Percentiles rank a stretch among this genome's conserved stretches.
These are phyloP conservation scores for Daldinia eschscholtzii DNA, from an alignment of 2,329 filamentous ascomycete genomes.

Conservation along the genomic window DNA sequence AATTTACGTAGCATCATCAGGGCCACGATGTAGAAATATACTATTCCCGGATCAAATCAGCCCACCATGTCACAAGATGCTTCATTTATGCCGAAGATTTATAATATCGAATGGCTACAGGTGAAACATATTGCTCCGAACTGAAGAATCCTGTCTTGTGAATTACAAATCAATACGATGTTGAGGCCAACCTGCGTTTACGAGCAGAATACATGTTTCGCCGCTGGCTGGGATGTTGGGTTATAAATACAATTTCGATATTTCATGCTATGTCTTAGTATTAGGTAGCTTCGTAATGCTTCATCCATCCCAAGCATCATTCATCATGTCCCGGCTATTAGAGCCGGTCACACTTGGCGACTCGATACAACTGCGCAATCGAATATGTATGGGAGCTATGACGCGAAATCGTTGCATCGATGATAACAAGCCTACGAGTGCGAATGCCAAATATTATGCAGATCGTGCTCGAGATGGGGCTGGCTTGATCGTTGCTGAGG, in stretches of 20 bases:
- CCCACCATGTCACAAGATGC: neutral
- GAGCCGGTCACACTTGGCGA: neutral
- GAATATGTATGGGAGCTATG: neutral
- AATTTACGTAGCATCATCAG: no score
- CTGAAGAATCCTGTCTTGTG: neutral
- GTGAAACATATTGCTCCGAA: neutral
- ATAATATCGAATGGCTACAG: neutral
- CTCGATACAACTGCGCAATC: neutral
- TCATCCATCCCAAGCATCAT: neutral
- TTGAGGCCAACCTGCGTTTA: neutral
- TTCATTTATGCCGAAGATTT: neutral
- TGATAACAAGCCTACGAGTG: neutral
- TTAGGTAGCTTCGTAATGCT: no score
- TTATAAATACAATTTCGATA: no score
- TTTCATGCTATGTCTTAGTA: no score
- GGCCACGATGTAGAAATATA: neutral
- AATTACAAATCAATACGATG: neutral
- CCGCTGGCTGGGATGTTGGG: no score
- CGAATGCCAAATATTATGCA: neutral
- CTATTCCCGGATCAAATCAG: neutral
- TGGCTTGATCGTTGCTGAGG: neutral
- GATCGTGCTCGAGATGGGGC: neutral
- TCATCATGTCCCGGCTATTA: neutral
- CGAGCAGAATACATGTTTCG: no score
- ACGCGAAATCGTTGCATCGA: neutral